phyloP scores from a whole-genome alignment of 2,329 filamentous ascomycete genomes.

The Hymenoscyphus fructigenus region DNA sequence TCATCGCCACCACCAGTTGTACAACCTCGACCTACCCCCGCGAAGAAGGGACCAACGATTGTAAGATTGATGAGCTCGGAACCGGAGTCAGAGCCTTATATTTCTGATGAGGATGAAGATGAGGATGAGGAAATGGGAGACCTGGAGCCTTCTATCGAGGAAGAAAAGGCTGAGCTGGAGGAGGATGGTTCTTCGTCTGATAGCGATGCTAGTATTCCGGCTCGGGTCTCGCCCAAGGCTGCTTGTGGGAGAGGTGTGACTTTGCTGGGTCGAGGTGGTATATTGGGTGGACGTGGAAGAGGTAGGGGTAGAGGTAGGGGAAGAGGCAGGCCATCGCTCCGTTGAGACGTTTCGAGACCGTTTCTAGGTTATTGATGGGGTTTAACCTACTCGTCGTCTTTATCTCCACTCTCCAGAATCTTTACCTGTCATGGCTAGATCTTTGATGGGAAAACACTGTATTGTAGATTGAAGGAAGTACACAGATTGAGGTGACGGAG shows the following conservation, averaged over 20 bases:
- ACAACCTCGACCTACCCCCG: neutral
- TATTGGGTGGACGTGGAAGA: neutral
- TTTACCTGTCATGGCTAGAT: neutral
- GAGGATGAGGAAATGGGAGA: neutral
- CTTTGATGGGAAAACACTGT: neutral
- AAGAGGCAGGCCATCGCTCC: neutral
- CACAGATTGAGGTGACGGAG: neutral
- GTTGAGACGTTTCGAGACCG: neutral
- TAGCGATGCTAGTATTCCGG: conserved; percentile 24
- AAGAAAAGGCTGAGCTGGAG: conserved; percentile 5
- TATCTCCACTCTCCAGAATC: neutral
- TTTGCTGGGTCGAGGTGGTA: neutral
- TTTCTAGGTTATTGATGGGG: neutral
- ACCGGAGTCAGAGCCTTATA: conserved; percentile 17
- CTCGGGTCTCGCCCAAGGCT: conserved; percentile 12
- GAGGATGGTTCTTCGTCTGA: conserved; percentile 22
- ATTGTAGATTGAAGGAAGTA: neutral
- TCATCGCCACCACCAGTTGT: neutral
- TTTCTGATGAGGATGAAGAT: conserved; percentile 4
- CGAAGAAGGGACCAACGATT: conserved; percentile 29
- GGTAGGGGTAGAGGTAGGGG: conserved; percentile 10
- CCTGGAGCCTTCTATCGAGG: neutral
- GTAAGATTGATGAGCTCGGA: conserved; percentile 30
- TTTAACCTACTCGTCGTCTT: neutral
- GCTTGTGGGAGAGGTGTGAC: conserved; percentile 4